Evolutionary conservation across 2,329 filamentous ascomycete species (phyloP), one percentile per base, ranked within the genome.

Genomic region (Nannizzia gypsea): DNA sequence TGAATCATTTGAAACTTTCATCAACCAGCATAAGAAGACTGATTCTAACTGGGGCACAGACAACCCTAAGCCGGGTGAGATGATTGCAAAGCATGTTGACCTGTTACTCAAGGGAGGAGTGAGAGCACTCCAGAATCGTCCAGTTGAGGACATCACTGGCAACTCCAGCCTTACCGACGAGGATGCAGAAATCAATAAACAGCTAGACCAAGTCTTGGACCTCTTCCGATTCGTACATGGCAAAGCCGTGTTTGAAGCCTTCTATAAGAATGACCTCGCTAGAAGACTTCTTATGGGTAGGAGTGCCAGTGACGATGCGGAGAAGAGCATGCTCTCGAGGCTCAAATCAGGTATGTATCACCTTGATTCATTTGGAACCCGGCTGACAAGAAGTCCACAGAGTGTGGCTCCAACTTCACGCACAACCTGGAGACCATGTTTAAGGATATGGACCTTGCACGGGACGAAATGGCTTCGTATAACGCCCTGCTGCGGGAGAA

Each of bases 381-480:
- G 3, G 13, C 31, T 56, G 31, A 48, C 20, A 1, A 62, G 22
- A 22, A 22, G 44, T 36, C n/a, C 34, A 4, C 61, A 75, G 93
- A 99, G 77, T 99, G 93, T 70, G 93, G 93, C 42, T 87, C 89
- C 13, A 88, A 84, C 66, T 97, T 99, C 71, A 99, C 93, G 0
- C 91, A 96, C 70, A 99, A 99, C 68, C 80, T 99, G 0, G 95
- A 99, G 74, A 89, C 92, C 63, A 99, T 99, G 93, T 99, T 99
- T 78, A 96, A 95, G 72, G 93, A 99, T 69, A 90, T 97, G 72
- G 91, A 96, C 70, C 81, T 96, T 20, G 89, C 89, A 11, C 87
- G 88, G 62, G 93, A 97, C 67, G 92, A 97, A 70, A 95, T 97
- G 87, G 76, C 81, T n/a, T 83, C 87, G 0, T 99, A 95, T 76